Percentiles rank a stretch among this genome's conserved stretches.
These are phyloP conservation scores for Escovopsis sp. DNA, from an alignment of 2,329 filamentous ascomycete genomes.

Conservation along the genomic window DNA sequence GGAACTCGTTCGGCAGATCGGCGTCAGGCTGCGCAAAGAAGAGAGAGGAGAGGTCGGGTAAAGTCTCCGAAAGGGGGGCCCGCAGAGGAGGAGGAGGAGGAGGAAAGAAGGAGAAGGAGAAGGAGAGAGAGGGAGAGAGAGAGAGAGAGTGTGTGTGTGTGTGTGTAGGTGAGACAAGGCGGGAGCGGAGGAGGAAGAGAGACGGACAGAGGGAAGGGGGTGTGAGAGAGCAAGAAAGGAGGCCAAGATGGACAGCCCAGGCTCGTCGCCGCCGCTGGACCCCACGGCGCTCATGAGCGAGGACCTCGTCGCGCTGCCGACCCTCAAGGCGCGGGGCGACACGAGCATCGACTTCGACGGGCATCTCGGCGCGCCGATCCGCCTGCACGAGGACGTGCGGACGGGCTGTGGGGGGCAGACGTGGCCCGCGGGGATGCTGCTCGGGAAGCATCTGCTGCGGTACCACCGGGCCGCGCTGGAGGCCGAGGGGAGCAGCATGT, in stretches of 20 bases:
- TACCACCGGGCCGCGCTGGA: constrained; percentile 49
- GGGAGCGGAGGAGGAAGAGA: no score
- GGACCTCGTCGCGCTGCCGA: constrained; percentile 43
- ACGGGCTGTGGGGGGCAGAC: constrained; percentile 85
- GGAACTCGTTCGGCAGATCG: no score
- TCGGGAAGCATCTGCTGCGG: constrained; percentile 73
- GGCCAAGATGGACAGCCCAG: constrained; percentile 11
- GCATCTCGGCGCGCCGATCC: constrained; percentile 52
- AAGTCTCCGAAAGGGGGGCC: no score
- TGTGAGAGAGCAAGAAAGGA: no score
- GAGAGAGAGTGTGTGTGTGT: background rate
- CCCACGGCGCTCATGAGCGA: constrained; percentile 33
- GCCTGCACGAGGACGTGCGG: constrained; percentile 70
- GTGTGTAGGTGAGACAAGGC: no score
- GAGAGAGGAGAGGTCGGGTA: no score
- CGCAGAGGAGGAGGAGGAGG: no score
- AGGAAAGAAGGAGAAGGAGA: no score
- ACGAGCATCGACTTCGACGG: constrained; percentile 52
- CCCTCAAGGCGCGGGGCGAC: constrained; percentile 38
- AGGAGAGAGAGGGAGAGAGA: no score
- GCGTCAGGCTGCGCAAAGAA: no score
- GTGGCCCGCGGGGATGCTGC: constrained; percentile 85
- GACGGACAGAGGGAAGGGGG: no score
- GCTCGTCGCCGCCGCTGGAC: constrained; percentile 33
- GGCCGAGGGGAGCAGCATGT: constrained; percentile 65